phyloP scores from a whole-genome alignment of 208 protist genomes.

The Crithidia sp. region DNA sequence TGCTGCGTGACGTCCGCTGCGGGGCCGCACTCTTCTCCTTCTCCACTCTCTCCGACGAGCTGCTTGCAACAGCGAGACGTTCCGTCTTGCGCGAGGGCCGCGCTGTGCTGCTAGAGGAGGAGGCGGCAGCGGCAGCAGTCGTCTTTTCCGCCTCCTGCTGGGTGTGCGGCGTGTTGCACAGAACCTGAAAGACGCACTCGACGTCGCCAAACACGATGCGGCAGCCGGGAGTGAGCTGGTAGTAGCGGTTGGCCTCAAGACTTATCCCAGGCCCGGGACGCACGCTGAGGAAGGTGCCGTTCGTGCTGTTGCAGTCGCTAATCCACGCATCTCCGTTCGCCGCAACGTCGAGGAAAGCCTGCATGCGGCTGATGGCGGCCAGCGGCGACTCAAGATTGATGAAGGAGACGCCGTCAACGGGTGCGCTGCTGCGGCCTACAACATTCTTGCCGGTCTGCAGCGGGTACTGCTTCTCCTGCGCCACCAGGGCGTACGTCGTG shows the following conservation, averaged over 20 bases:
- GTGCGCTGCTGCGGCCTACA: slow-evolving; percentile 62
- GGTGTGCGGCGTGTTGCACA: background rate
- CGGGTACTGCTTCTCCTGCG: slow-evolving; percentile 29
- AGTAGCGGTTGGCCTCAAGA: slow-evolving; percentile 74
- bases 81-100: slow-evolving; percentile 23
- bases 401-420: slow-evolving; percentile 62
- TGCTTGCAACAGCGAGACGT: background rate
- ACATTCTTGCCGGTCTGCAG: slow-evolving; percentile 74
- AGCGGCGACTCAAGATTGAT: slow-evolving; percentile 70
- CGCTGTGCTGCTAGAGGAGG: background rate
- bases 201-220: slow-evolving; percentile 86
- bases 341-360: slow-evolving; percentile 78
- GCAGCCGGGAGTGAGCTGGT: slow-evolving; percentile 71
- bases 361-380: slow-evolving; percentile 75
- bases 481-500: slow-evolving; percentile 26
- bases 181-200: slow-evolving; percentile 40
- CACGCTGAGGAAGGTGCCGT: slow-evolving; percentile 79
- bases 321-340: slow-evolving; percentile 88
- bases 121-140: background rate
- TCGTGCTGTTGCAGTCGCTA: slow-evolving; percentile 84
- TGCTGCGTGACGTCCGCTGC: background rate
- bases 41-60: background rate
- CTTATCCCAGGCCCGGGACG: slow-evolving; percentile 52
- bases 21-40: background rate
- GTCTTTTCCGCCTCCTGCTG: background rate